phyloP scores from a whole-genome alignment of 148 eudicot species.

The Cornus controversa region DNA sequence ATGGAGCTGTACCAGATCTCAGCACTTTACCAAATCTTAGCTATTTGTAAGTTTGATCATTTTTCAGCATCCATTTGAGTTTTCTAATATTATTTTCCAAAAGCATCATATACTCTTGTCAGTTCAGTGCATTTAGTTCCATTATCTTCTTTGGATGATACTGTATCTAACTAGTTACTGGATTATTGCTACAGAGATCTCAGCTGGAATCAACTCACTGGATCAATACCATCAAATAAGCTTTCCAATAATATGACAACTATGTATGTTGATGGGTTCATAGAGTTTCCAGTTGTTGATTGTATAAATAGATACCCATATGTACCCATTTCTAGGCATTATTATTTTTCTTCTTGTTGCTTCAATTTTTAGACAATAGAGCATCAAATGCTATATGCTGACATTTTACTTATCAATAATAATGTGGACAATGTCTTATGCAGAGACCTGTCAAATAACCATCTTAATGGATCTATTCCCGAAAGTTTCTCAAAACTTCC shows the following conservation, averaged over 20 bases:
- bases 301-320: neutral
- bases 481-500: conserved; percentile 61
- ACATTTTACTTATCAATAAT: neutral
- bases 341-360: neutral
- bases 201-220: conserved; percentile 70
- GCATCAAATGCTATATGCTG: neutral
- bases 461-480: conserved; percentile 73
- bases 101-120: conserved; percentile 5
- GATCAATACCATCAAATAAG: conserved; percentile 60
- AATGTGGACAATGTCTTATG: conserved; percentile 19
- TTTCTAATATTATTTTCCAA: neutral
- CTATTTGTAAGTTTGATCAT: conserved; percentile 57
- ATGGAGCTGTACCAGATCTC: conserved; percentile 76
- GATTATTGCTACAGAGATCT: conserved; percentile 57
- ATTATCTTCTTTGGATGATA: neutral
- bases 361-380: neutral
- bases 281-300: neutral
- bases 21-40: conserved; percentile 56
- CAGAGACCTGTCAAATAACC: conserved; percentile 70
- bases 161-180: neutral
- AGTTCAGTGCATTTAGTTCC: neutral
- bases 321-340: neutral
- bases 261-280: conserved; percentile 46
- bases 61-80: conserved; percentile 3
- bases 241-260: conserved; percentile 69